Evolutionary conservation across 305 asterid species (phyloP).

Genomic region (Nicotiana rustica): DNA sequence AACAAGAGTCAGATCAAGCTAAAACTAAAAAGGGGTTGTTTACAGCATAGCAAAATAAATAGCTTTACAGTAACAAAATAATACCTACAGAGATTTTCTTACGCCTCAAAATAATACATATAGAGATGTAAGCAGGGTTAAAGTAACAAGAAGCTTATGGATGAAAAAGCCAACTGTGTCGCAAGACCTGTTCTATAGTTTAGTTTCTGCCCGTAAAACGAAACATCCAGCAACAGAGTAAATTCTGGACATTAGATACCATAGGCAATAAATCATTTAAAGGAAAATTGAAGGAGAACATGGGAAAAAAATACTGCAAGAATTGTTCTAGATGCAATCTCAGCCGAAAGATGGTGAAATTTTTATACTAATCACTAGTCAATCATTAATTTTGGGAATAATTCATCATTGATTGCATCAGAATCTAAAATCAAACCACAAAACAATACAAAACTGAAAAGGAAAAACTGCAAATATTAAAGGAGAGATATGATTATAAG

Average conservation of each 20-base stretch:
- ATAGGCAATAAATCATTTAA: background rate
- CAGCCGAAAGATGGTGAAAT: conserved; percentile 84
- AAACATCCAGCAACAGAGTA: conserved; percentile 45
- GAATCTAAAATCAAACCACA: background rate
- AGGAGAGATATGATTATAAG: conserved; percentile 38
- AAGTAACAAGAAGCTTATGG: conserved; percentile 72
- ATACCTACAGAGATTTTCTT: background rate
- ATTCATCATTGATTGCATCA: conserved; percentile 49
- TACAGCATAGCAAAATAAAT: background rate
- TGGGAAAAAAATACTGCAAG: too few relatives aligned
- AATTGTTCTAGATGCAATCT: conserved; percentile 44
- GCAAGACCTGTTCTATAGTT: conserved; percentile 67
- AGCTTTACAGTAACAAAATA: background rate
- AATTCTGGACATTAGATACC: conserved; percentile 61
- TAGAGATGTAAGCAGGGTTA: conserved; percentile 64
- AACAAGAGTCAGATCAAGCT: background rate
- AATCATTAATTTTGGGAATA: conserved; percentile 40
- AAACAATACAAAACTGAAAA: background rate
- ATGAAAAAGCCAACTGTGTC: conserved; percentile 64
- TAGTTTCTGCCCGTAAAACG: conserved; percentile 51
- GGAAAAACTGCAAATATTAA: background rate
- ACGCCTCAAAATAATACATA: background rate
- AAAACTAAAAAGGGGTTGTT: too few relatives aligned
- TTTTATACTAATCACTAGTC: conserved; percentile 52
- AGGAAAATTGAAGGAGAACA: background rate